phyloP scores from a whole-genome alignment of 345 rosid genomes.

The Trapa incisa region DNA sequence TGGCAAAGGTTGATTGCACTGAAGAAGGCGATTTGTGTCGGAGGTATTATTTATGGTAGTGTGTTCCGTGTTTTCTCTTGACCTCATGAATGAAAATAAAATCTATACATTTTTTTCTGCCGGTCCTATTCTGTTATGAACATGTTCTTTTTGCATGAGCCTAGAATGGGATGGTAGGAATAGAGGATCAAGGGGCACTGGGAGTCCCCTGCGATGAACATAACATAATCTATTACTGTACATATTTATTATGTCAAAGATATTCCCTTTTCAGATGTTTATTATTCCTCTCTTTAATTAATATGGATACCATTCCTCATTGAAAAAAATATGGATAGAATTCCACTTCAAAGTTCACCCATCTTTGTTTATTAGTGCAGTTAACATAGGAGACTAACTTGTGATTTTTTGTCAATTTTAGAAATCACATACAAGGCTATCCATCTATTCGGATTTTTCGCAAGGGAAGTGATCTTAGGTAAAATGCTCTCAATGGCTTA shows the following conservation, averaged over 20 bases:
- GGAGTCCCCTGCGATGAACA: not conserved
- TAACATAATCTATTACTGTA: not conserved
- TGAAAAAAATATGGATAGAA: not conserved
- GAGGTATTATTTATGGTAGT: constrained; percentile 31
- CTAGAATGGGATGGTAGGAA: too few species aligned
- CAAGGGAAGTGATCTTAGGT: constrained; percentile 81
- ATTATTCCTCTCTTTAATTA: not conserved
- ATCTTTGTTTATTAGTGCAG: not conserved
- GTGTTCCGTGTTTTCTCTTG: not conserved
- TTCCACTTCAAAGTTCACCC: not conserved
- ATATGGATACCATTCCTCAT: not conserved
- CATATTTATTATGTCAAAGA: constrained; percentile 1
- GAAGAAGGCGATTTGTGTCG: constrained; percentile 65
- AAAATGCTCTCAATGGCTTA: not conserved
- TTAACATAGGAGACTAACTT: not conserved
- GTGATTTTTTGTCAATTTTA: constrained; percentile 18
- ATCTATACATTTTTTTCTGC: too few species aligned
- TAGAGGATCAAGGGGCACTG: too few species aligned
- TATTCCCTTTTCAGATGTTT: not conserved
- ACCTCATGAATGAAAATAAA: not conserved
- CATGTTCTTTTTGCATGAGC: too few species aligned
- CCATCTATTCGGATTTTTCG: constrained; percentile 98
- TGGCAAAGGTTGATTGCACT: constrained; percentile 90
- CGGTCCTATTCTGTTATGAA: too few species aligned
- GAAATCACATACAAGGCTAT: constrained; percentile 93